Base-by-base conservation (phyloP, 1,284 basidiomycete genomes). In the Vanrija pseudolonga region DNA sequence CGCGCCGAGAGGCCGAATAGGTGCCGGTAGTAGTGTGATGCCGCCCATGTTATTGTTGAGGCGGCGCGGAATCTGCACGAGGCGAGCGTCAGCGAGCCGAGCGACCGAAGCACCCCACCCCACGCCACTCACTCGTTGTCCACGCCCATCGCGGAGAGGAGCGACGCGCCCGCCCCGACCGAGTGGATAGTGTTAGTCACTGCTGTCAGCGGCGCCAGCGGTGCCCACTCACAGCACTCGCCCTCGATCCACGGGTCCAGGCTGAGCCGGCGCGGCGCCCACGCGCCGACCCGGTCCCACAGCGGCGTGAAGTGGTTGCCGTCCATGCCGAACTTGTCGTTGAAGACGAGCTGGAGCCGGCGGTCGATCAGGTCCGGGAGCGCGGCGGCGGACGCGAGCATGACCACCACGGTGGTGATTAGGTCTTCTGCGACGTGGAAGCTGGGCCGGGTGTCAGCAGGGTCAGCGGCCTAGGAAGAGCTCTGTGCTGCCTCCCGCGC, bases 401-500 rank as follows among this genome's bases (percentile, higher is more conserved):
- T 43, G 0, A 69, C 64, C 2, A 71, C 67, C 7, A 74, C 51
- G 1, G 71, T 72, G 1, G 71, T 74, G 44, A 76, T 61, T 11
- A 76, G 58, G 57, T 76, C 73, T 48, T 76, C 73, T 2, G 70
- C 67, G 37, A 72, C 70, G 51, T 76, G 73, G 51, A 73, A 74
- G 3, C 69, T 70, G 47, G 1, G 40, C 9, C n/a, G n/a, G n/a
- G n/a, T n/a, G n/a, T n/a, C n/a, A n/a, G n/a, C 18, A n/a, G 15
- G 4, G 40, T 51, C 28, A 54, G 47, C 24, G 12, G 11, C 22
- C 9, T n/a, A n/a, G n/a, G n/a, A n/a, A n/a, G n/a, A n/a, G n/a
- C n/a, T n/a, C n/a, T n/a, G n/a, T n/a, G n/a, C n/a, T n/a, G n/a
- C n/a, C n/a, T n/a, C n/a, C n/a, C n/a, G n/a, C n/a, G n/a, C n/a